Base-by-base conservation (phyloP, 768 basidiomycete species). In the Calocybe cyanea region DNA sequence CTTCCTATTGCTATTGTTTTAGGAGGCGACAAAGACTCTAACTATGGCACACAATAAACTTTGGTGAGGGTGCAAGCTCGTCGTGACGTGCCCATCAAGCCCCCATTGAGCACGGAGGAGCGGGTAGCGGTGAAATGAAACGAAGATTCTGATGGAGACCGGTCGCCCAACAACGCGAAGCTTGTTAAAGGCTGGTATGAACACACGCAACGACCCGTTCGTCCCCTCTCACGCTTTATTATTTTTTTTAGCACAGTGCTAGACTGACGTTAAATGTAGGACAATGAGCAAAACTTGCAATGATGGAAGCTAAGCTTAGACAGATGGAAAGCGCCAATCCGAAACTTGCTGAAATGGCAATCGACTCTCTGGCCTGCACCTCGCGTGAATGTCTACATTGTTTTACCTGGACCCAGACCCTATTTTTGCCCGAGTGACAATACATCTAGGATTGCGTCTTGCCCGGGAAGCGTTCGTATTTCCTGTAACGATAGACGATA, bases 81-180 rank as follows among this genome's bases (percentile, higher is more conserved):
- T 85, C 14, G 92, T 98, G n/a, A 95, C 93, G 1, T 83, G 95
- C 95, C 1, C 85, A 93, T 47, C 90, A 95, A 61, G 93, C 84
- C 3, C 85, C 83, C 23, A 56, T 69, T 17, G 71, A 74, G 44
- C 64, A 67, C 20, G 61, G 55, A 13, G 54, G 62, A 32, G 54
- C 42, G 20, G 57, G 62, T 21, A 19, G 41, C 19, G 39, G 53
- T 20, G 54, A 59, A 10, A 48, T 56, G 1, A 66, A 66, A 42
- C 63, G 75, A 73, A 67, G 55, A 63, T 64, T 24, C 67, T 76
- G 63, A 69, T 68, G 58, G 90, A 92, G 32, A 63, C 71, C 0
- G 71, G 76, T 8, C 76, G 81, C 34, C 89, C 92, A 4, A 98
- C 95, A 1, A 85, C 92, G 5, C 69, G 98, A 33, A 94, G 91